These are phyloP conservation scores for Capronia americana DNA, from an alignment of 2,329 filamentous ascomycete genomes.

Conservation along the genomic window DNA sequence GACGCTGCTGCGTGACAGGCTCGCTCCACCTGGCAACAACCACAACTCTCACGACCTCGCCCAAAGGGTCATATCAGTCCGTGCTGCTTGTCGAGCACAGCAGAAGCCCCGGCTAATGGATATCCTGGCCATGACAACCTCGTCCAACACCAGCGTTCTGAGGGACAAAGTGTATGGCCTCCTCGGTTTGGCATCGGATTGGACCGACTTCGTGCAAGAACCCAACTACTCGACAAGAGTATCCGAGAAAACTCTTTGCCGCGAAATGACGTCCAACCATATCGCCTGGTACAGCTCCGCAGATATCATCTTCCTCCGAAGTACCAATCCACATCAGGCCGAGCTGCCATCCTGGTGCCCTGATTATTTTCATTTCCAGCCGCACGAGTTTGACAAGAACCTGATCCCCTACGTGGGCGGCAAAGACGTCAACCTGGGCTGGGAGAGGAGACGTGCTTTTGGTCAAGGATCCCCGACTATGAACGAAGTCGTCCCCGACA, in stretches of 20 bases:
- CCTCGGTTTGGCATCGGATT: slow-evolving; percentile 30
- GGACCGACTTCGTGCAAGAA: slow-evolving; percentile 29
- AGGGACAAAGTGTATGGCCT: slow-evolving; percentile 34
- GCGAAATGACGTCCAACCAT: slow-evolving; percentile 31
- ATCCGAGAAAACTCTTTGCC: slow-evolving; percentile 28
- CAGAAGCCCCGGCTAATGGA: slow-evolving; percentile 32
- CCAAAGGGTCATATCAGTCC: slow-evolving; percentile 26
- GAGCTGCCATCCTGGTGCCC: slow-evolving; percentile 31
- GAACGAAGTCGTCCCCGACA: slow-evolving; percentile 25
- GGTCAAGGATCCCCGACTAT: slow-evolving; percentile 21
- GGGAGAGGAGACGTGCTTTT: slow-evolving; percentile 32
- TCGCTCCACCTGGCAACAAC: background rate
- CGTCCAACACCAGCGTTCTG: slow-evolving; percentile 28
- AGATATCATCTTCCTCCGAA: slow-evolving; percentile 33
- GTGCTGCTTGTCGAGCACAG: slow-evolving; percentile 27
- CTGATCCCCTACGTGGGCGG: slow-evolving; percentile 27
- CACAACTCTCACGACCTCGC: slow-evolving; percentile 7
- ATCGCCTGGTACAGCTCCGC: slow-evolving; percentile 31
- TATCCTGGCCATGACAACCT: slow-evolving; percentile 28
- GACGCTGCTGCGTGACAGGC: slow-evolving; percentile 19
- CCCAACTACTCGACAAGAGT: slow-evolving; percentile 26
- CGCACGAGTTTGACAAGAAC: slow-evolving; percentile 25
- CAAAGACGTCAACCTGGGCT: slow-evolving; percentile 28
- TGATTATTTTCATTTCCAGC: slow-evolving; percentile 31
- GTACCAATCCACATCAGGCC: slow-evolving; percentile 12